Evolutionary conservation across 2,329 filamentous ascomycete genomes (phyloP), one percentile per base, ranked within the genome.

Genomic region (Hypoxylon sp.): DNA sequence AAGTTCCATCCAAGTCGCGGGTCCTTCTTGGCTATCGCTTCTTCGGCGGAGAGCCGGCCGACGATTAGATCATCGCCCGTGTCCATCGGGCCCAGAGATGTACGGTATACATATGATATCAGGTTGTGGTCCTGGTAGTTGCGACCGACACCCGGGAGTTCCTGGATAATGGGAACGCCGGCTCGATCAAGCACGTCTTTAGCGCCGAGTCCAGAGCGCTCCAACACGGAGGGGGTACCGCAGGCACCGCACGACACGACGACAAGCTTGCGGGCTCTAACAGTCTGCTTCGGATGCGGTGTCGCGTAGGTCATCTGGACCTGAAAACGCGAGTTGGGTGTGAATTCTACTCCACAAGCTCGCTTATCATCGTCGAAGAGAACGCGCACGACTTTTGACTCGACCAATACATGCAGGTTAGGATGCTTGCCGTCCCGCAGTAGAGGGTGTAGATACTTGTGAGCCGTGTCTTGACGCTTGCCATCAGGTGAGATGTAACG

Each of bases 141-240:
- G 23, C 82, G 74, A 1, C 87, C 85, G 0, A 88, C 82, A 16
- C 83, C 83, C 0, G 84, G 82, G 2, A 88, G 76, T 63, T 86
- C 80, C 11, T 82, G 78, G 2, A 87, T 74, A 1, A 84, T 74
- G 2, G 82, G 77, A 7, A 89, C 82, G 1, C 83, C 83, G 0
- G 77, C 78, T 12, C 69, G 66, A 29, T 75, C 65, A 12, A 82
- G 74, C 9, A 88, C 76, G 1, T 82, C 78, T 0, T 80, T 77
- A 46, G 81, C 79, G n/a, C 87, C 88, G 1, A 91, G 71, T 6
- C 89, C 89, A 0, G 88, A 91, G 19, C 88, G 79, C 73, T 91
- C 87, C 0, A 91, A 82, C 1, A 91, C 80, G 0, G 78, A 75
- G 0, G 87, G 86, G 0, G 86, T 85, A 1, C 84, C 83, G 5